Evolutionary conservation across 768 basidiomycete species (phyloP), one percentile per base, ranked within the genome.

Genomic region (Lyophyllum semitale): DNA sequence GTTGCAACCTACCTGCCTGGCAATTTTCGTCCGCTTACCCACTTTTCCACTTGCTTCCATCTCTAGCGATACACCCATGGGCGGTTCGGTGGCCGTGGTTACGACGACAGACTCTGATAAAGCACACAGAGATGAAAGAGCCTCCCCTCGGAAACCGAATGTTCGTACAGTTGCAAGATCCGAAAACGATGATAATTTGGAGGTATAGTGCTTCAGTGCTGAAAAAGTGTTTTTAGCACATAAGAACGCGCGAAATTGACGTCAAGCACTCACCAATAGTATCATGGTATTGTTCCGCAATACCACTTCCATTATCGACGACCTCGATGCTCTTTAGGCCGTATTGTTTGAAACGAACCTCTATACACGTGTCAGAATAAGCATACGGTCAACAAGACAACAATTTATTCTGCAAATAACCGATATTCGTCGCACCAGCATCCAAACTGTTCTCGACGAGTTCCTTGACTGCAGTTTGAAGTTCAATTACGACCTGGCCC

Each of bases 81-180:
- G 94, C 0, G 88, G 81, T 18, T 77, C 75, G 0, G 91, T 94
- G 3, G 91, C 80, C 0, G 96, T 98, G 1, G 80, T 80, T 45
- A 98, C 77, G 0, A 74, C 77, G 11, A 98, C 81, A 3, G 76
- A 71, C 51, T 90, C 87, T 47, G 85, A 82, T 0, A 97, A 72
- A 1, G 92, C 92, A 65, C 95, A 99, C 0, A 99, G 78, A 2
- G 96, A 95, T 7, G 94, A 93, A 0, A 99, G 77, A 0, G 97
- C 97, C 72, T 99, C 97, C 15, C 97, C 97, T 33, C 97, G 83
- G 66, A 98, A 99, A 0, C 96, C 96, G 68, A 98, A 97, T 0
- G 94, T 93, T 5, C 73, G 72, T 9, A 98, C 84, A 0, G 79
- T 73, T 2, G 82, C 74, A 3, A 98, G 81, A 66, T 94, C 91